Percentiles rank a stretch among this genome's conserved stretches.
Conservation (phyloP, 176 grass and related monocot genomes). For the Pharus latifolius region DNA sequence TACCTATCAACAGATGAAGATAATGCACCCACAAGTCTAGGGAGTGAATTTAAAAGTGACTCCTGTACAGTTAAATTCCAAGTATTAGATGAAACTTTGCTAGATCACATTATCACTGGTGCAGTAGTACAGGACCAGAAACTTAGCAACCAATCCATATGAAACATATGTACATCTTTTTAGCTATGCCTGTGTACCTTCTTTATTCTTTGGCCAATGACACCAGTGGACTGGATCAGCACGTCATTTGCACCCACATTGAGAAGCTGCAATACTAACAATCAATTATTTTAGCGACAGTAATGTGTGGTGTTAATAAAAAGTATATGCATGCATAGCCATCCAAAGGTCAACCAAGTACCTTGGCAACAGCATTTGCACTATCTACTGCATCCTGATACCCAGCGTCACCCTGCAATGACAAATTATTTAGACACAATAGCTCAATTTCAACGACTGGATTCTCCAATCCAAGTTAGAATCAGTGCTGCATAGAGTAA, state of each 20-base stretch:
- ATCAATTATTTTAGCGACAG: constrained; percentile 4
- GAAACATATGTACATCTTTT: neutral
- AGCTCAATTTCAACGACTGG: constrained; percentile 5
- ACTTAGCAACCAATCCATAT: neutral
- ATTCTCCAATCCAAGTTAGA: neutral
- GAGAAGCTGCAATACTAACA: constrained; percentile 49
- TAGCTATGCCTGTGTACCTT: constrained; percentile 33
- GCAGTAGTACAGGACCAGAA: constrained; percentile 3
- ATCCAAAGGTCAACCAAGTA: constrained; percentile 10
- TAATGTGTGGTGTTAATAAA: neutral
- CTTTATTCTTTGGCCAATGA: constrained; percentile 96
- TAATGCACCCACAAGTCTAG: constrained; percentile 67
- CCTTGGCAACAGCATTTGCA: constrained; percentile 85
- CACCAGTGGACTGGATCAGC: constrained; percentile 91
- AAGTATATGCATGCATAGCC: neutral
- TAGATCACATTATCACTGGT: constrained; percentile 3
- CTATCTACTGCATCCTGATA: constrained; percentile 91
- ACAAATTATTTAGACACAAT: constrained; percentile 16
- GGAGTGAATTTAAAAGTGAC: constrained; percentile 85
- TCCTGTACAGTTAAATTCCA: constrained; percentile 51
- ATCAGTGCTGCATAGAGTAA: neutral
- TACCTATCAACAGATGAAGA: constrained; percentile 77
- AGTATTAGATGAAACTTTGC: constrained; percentile 17
- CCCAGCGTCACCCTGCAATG: constrained; percentile 65
- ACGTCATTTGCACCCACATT: constrained; percentile 51